Percentiles rank a stretch among this genome's conserved stretches.
These are phyloP conservation scores for Pleurotus tuoliensis DNA, from an alignment of 768 basidiomycete species.

Conservation along the genomic window DNA sequence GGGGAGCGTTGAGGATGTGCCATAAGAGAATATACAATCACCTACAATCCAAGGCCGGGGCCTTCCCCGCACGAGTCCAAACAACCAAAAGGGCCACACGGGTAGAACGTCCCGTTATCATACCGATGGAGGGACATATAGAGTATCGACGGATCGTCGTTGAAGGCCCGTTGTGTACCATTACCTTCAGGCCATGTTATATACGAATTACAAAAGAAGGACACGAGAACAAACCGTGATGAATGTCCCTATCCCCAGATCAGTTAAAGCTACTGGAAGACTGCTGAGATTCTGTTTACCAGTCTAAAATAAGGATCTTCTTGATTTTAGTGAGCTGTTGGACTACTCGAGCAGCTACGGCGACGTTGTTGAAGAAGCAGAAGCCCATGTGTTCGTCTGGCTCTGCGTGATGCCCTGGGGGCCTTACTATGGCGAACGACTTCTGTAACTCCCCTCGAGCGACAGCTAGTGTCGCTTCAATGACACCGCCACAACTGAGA, in stretches of 20 bases:
- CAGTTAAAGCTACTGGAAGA: slow-evolving; percentile 7
- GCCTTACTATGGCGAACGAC: slow-evolving; percentile 91
- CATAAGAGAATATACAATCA: slow-evolving; percentile 14
- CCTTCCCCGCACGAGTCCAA: slow-evolving; percentile 86
- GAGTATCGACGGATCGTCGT: slow-evolving; percentile 86
- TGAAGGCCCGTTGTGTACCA: slow-evolving; percentile 94
- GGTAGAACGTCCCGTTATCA: slow-evolving; percentile 89
- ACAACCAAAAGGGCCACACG: slow-evolving; percentile 86
- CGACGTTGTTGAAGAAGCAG: slow-evolving; percentile 98
- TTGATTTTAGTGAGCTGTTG: slow-evolving; percentile 67
- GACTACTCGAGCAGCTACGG: slow-evolving; percentile 84
- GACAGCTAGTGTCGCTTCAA: slow-evolving; percentile 86
- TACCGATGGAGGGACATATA: slow-evolving; percentile 96
- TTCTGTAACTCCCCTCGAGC: slow-evolving; percentile 78
- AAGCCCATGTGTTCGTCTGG: slow-evolving; percentile 99
- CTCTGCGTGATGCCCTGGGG: slow-evolving; percentile 98
- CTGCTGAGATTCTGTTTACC: slow-evolving; percentile 48
- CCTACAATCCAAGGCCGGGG: slow-evolving; percentile 81
- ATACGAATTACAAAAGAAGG: neutral
- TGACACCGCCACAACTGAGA: slow-evolving; percentile 91
- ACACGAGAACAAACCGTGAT: slow-evolving; percentile 59
- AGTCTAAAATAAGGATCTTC: slow-evolving; percentile 90
- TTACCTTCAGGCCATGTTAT: slow-evolving; percentile 57
- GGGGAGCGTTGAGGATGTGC: slow-evolving; percentile 9
- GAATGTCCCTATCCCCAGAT: slow-evolving; percentile 76